A percentile compares a stretch with the other conserved stretches of the same genome.
Evolutionary conservation across 1,284 basidiomycete genomes (phyloP).

Genomic region (Pseudozyma tsukubaensis): DNA sequence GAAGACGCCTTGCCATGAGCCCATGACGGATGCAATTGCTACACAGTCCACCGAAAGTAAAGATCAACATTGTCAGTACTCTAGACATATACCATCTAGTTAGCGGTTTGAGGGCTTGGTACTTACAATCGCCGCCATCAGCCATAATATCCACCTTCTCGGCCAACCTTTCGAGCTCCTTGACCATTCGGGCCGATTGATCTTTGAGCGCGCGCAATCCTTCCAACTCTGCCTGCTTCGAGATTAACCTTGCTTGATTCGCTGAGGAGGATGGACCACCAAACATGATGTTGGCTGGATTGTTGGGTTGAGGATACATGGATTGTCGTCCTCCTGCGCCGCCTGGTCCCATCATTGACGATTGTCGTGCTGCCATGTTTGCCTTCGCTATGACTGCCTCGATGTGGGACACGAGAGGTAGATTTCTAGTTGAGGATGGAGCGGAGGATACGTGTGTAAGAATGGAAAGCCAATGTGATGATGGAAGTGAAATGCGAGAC

Average conservation of each 20-base stretch:
- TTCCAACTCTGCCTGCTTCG: slow-evolving; percentile 64
- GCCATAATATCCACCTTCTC: slow-evolving; percentile 63
- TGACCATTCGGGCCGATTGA: slow-evolving; percentile 60
- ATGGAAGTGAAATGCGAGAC: background rate
- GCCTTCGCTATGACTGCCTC: background rate
- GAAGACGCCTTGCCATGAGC: slow-evolving; percentile 66
- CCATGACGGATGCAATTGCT: slow-evolving; percentile 66
- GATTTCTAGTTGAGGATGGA: no score
- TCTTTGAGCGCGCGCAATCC: slow-evolving; percentile 59
- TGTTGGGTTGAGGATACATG: slow-evolving; percentile 39
- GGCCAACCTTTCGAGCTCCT: slow-evolving; percentile 57
- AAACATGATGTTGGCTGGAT: slow-evolving; percentile 34
- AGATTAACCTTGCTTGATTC: slow-evolving; percentile 48
- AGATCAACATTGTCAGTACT: background rate
- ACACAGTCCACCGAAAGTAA: background rate
- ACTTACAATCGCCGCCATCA: slow-evolving; percentile 60
- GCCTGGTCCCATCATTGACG: slow-evolving; percentile 24
- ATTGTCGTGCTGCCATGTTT: slow-evolving; percentile 38
- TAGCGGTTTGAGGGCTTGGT: no score
- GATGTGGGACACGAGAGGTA: no score
- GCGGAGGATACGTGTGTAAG: no score
- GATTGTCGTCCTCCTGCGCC: slow-evolving; percentile 35
- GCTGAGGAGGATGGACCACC: slow-evolving; percentile 47
- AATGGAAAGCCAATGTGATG: background rate
- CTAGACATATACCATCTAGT: background rate